These are phyloP conservation scores for Erodium texanum DNA, from an alignment of 441 rosid species.

Conservation along the genomic window DNA sequence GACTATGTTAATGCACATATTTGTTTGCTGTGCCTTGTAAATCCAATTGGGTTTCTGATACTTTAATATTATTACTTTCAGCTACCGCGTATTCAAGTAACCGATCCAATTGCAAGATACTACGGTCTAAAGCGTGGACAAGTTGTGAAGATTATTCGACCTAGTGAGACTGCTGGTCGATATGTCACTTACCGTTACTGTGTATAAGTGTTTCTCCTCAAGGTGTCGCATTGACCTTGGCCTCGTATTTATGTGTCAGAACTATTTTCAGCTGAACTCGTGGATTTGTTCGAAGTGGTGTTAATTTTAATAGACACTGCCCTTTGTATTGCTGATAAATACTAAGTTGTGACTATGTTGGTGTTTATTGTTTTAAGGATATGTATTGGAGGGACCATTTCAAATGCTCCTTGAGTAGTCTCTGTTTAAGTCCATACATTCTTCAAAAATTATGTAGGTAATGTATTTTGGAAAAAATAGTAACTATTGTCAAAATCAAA, in stretches of 20 bases:
- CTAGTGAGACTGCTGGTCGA: conserved; percentile 42
- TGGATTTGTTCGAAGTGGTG: too few species aligned
- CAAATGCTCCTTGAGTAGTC: too few species aligned
- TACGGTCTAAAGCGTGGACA: conserved; percentile 50
- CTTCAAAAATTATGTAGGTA: too few species aligned
- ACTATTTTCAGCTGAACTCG: background rate
- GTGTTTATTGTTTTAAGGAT: too few species aligned
- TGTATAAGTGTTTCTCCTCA: conserved; percentile 23
- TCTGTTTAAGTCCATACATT: too few species aligned
- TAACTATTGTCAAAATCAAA: too few species aligned
- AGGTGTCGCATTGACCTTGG: background rate
- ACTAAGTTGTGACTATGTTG: too few species aligned
- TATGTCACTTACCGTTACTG: conserved; percentile 46
- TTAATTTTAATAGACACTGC: too few species aligned
- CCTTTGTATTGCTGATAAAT: too few species aligned
- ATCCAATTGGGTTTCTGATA: background rate
- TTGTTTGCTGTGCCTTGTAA: background rate
- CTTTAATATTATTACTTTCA: conserved; percentile 12
- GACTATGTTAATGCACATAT: background rate
- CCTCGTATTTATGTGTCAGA: background rate
- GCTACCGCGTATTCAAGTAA: conserved; percentile 49
- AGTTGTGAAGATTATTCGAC: conserved; percentile 44
- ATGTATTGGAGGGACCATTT: too few species aligned
- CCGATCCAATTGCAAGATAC: conserved; percentile 48
- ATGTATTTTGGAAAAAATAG: too few species aligned